Evolutionary conservation across 2,329 filamentous ascomycete genomes (phyloP).

Genomic region (Fusarium oligoseptatum): DNA sequence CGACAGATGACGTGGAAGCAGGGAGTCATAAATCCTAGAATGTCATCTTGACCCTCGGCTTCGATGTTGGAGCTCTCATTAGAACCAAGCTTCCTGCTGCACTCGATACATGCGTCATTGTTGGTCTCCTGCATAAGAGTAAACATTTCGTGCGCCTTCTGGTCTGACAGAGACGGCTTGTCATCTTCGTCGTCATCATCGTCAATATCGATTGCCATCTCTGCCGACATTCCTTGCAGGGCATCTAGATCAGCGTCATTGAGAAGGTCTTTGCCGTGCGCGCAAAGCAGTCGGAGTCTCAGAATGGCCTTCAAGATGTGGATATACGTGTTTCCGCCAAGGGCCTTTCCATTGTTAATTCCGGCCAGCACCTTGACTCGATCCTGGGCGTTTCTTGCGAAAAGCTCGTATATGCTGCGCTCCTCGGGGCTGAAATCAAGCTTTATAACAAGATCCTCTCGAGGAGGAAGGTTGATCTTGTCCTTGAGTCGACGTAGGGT

Average conservation of each 20-base stretch:
- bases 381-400: constrained; percentile 83
- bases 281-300: constrained; percentile 89
- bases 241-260: constrained; percentile 85
- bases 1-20: constrained; percentile 90
- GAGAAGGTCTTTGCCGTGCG: constrained; percentile 92
- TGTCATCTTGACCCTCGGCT: constrained; percentile 70
- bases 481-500: constrained; percentile 93
- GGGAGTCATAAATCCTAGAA: constrained; percentile 83
- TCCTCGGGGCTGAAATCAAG: constrained; percentile 85
- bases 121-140: constrained; percentile 86
- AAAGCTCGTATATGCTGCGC: constrained; percentile 83
- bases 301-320: constrained; percentile 94
- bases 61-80: constrained; percentile 69
- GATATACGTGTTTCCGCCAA: constrained; percentile 90
- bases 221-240: constrained; percentile 83
- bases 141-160: constrained; percentile 88
- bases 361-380: constrained; percentile 81
- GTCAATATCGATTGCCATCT: constrained; percentile 90
- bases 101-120: constrained; percentile 79
- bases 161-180: constrained; percentile 70
- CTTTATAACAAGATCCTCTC: constrained; percentile 78
- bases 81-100: constrained; percentile 73
- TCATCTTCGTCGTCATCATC: constrained; percentile 79
- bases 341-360: constrained; percentile 68
- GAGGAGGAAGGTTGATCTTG: constrained; percentile 83